Conservation (phyloP, 352 stramenopile genomes). For the Pythium sukuiense region DNA sequence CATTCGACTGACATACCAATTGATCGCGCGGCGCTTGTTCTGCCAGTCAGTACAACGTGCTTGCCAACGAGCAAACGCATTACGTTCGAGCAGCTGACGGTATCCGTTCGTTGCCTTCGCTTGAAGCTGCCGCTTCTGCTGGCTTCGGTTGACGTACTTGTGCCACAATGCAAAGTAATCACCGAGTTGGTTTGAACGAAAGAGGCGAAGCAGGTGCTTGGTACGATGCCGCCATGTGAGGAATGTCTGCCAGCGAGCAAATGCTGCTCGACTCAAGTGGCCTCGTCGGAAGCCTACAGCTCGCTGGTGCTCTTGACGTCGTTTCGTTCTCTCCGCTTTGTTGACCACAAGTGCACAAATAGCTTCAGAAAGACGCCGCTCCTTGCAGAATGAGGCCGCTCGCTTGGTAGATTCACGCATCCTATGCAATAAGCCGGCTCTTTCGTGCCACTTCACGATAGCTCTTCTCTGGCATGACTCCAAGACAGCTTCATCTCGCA, state of each 20-base stretch:
- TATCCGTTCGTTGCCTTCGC: conserved; percentile 1
- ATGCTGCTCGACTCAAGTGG: background rate
- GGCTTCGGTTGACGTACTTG: conserved; percentile 5
- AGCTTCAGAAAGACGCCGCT: background rate
- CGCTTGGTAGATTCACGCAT: background rate
- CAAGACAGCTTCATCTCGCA: background rate
- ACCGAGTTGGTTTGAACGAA: conserved; percentile 8
- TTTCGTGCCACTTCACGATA: background rate
- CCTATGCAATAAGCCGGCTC: background rate
- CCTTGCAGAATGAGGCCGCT: background rate
- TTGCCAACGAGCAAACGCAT: background rate
- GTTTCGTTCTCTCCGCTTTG: background rate
- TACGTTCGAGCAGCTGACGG: background rate
- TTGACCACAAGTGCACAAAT: background rate
- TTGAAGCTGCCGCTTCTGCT: conserved; percentile 6
- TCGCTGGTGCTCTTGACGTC: background rate
- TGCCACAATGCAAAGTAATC: conserved; percentile 20
- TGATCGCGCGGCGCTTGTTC: background rate
- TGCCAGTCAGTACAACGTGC: background rate
- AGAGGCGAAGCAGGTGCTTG: conserved; percentile 11
- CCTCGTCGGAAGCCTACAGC: background rate
- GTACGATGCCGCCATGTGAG: conserved; percentile 8
- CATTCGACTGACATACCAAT: background rate
- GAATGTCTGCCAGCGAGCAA: conserved; percentile 7
- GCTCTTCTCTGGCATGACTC: background rate